A percentile compares a stretch with the other conserved stretches of the same genome.
phyloP scores from a whole-genome alignment of 768 basidiomycete genomes.

The Mycena filopes region DNA sequence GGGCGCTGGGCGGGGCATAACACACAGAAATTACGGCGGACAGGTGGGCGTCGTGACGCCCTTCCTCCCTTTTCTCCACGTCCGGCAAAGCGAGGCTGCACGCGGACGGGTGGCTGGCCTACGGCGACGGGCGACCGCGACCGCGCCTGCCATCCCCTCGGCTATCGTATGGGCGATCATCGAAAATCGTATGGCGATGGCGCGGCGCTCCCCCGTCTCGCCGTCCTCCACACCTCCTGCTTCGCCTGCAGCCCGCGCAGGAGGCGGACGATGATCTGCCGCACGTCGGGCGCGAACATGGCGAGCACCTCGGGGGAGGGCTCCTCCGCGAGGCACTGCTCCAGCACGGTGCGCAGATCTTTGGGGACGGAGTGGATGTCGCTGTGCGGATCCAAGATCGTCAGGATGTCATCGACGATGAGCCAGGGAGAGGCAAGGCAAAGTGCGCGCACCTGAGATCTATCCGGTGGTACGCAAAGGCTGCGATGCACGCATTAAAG shows the following conservation, averaged over 20 bases:
- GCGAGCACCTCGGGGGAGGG: constrained; percentile 79
- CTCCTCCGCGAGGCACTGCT: constrained; percentile 78
- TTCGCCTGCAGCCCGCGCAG: constrained; percentile 86
- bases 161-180: too few species aligned
- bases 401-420: constrained; percentile 1
- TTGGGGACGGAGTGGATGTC: constrained; percentile 72
- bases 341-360: constrained; percentile 73
- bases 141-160: too few species aligned
- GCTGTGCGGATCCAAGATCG: too few species aligned
- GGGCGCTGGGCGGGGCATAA: too few species aligned
- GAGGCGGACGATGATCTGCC: constrained; percentile 82
- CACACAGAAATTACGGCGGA: too few species aligned
- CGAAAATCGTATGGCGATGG: constrained; percentile 9
- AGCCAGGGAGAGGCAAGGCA: background rate
- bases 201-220: constrained; percentile 7
- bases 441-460: constrained; percentile 71
- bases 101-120: background rate
- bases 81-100: too few species aligned
- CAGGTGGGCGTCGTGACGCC: too few species aligned
- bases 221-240: constrained; percentile 59
- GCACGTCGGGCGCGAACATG: constrained; percentile 82
- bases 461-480: constrained; percentile 80
- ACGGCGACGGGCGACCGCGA: too few species aligned
- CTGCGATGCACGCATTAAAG: constrained; percentile 82
- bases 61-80: too few species aligned